Base-by-base conservation (phyloP, 805 yeast genomes). In the Scheffersomyces amazonensis region DNA sequence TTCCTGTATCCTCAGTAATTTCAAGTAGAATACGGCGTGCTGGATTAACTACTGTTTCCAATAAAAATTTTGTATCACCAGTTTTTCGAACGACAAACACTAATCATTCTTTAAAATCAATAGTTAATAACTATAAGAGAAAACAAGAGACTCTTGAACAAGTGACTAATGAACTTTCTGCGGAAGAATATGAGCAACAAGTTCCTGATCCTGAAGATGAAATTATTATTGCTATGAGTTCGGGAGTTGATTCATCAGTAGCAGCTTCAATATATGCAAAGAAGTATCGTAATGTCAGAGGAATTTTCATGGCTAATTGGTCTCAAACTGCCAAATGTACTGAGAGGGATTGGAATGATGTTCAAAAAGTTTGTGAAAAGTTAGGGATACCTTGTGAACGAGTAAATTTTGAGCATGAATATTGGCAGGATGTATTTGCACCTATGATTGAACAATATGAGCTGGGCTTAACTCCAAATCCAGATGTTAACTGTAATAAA, bases 291-390 rank as follows among this genome's bases (percentile, higher is more conserved):
- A 78, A 84, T 32, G 93, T 86, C 2, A 61, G 72, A 32, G 99
- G 97, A 0, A 71, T 93, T 1, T 91, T 86, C 61, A 93, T 93
- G 98, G 85, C 88, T 29, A 93, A 93, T 63, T 93, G 97, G 97
- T 70, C 80, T 1, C 73, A 73, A 51, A 67, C 76, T 0, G 73
- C 80, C 4, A 69, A 75, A 39, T 90, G 98, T 55, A 76, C 86
- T 4, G 98, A 93, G 48, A 69, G 75, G 12, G 98, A 91, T 50
- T 88, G 96, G 96, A 78, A 76, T 42, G 93, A 86, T 41, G 97
- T 88, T 1, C 77, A 78, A 50, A 57, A 58, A 31, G 83, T 86
- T 2, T 81, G 89, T 39, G 45, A 66, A 1, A 75, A 76, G 36
- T 50, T 90, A 6, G 66, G 69, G 4, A 81, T 93, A 11, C 82